These are phyloP conservation scores for Fusarium decemcellulare DNA, from an alignment of 2,329 filamentous ascomycete species.

Conservation along the genomic window DNA sequence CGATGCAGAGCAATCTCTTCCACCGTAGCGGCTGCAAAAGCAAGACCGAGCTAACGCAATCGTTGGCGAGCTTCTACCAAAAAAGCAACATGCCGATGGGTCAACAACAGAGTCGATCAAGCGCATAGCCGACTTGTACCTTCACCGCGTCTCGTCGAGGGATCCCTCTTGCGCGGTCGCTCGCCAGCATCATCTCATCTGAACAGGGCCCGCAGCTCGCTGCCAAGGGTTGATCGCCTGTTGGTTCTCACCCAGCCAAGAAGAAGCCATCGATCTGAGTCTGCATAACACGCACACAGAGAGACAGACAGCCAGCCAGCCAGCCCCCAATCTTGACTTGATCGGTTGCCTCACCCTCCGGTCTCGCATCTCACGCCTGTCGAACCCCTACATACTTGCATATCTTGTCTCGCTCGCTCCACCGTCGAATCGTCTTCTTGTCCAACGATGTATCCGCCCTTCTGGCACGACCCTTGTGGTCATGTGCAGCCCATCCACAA, in stretches of 20 bases:
- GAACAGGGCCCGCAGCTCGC: not conserved
- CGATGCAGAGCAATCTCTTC: slow-evolving; percentile 33
- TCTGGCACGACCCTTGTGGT: slow-evolving; percentile 29
- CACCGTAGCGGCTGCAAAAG: slow-evolving; percentile 13
- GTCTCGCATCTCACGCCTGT: not conserved
- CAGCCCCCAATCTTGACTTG: not conserved
- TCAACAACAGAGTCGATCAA: slow-evolving; percentile 6
- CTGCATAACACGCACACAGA: not conserved
- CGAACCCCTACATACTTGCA: not conserved
- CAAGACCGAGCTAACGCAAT: slow-evolving; percentile 3
- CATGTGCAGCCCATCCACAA: slow-evolving; percentile 18
- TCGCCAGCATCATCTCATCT: not conserved
- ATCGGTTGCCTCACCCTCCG: not conserved
- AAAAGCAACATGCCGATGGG: slow-evolving; percentile 9
- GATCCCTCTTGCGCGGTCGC: not conserved
- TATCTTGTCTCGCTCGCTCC: slow-evolving; percentile 9
- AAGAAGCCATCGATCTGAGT: slow-evolving; percentile 7
- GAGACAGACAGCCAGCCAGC: not conserved
- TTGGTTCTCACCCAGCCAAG: not conserved
- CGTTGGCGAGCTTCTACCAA: not conserved
- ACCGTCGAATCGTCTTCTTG: slow-evolving; percentile 2
- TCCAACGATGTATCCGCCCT: slow-evolving; percentile 11
- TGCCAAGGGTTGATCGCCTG: not conserved
- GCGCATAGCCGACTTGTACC: not conserved
- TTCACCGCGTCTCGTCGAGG: too few species aligned